phyloP scores from a whole-genome alignment of 2,329 filamentous ascomycete species.

The Aspergillus pseudonomiae region DNA sequence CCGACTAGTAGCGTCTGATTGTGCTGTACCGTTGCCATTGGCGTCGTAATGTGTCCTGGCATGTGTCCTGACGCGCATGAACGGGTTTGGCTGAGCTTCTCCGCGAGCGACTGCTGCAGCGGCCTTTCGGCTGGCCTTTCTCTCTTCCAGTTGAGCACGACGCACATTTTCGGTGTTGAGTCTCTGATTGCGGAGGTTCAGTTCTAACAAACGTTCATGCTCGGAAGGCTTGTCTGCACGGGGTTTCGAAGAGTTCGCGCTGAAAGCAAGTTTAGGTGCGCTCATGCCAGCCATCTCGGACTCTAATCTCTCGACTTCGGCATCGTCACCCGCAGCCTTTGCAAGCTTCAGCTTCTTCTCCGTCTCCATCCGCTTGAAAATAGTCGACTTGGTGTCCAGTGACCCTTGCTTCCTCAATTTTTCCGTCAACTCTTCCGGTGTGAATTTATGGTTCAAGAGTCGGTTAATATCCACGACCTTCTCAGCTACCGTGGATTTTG shows the following conservation, averaged over 20 bases:
- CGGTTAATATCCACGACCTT: slow-evolving; percentile 82
- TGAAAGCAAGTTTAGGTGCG: slow-evolving; percentile 71
- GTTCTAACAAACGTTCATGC: slow-evolving; percentile 78
- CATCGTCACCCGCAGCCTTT: slow-evolving; percentile 64
- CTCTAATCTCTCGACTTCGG: slow-evolving; percentile 53
- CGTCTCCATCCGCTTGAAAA: slow-evolving; percentile 69
- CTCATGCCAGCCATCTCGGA: slow-evolving; percentile 51
- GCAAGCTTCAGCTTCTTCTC: slow-evolving; percentile 69
- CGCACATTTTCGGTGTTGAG: slow-evolving; percentile 89
- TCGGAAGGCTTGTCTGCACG: slow-evolving; percentile 61
- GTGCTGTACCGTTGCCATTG: slow-evolving; percentile 45
- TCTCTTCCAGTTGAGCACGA: slow-evolving; percentile 83
- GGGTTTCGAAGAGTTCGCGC: slow-evolving; percentile 65
- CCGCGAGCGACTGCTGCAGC: slow-evolving; percentile 66
- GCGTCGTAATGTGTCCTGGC: slow-evolving; percentile 70
- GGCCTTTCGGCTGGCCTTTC: slow-evolving; percentile 62
- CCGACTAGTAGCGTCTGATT: slow-evolving; percentile 43
- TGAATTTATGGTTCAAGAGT: slow-evolving; percentile 79
- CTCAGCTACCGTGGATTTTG: slow-evolving; percentile 65
- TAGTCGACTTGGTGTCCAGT: slow-evolving; percentile 67
- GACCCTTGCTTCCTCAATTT: slow-evolving; percentile 74
- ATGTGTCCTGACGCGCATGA: slow-evolving; percentile 65
- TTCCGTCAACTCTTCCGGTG: slow-evolving; percentile 76
- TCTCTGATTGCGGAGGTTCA: slow-evolving; percentile 83
- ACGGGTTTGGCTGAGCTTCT: slow-evolving; percentile 58